Conservation (phyloP, 345 rosid species). For the Xanthoceras sorbifolium region DNA sequence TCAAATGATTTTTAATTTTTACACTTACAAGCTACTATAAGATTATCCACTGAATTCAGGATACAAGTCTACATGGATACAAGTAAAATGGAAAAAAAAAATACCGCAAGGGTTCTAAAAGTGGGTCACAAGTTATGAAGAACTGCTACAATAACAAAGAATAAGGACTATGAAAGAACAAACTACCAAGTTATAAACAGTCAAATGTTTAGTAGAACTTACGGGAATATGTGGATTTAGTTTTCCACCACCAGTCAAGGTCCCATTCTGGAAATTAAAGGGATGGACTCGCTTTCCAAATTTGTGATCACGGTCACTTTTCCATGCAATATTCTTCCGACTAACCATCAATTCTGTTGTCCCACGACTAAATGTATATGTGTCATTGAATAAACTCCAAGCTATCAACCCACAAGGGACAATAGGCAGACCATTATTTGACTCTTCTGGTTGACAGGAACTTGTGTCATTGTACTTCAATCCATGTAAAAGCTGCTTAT, state of each 20-base stretch:
- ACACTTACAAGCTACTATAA: not conserved
- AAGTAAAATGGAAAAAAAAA: not conserved
- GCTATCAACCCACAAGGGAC: constrained; percentile 85
- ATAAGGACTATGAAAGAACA: not conserved
- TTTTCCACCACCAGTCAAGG: constrained; percentile 71
- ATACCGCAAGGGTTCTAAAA: not conserved
- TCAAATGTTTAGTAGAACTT: constrained; percentile 24
- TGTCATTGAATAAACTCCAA: constrained; percentile 91
- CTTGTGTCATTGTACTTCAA: constrained; percentile 45
- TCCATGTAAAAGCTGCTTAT: constrained; percentile 70
- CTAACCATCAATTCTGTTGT: constrained; percentile 43
- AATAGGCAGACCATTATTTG: constrained; percentile 54
- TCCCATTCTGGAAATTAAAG: constrained; percentile 75
- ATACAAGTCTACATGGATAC: not conserved
- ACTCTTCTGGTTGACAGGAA: constrained; percentile 71
- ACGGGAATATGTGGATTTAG: constrained; percentile 66
- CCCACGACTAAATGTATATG: constrained; percentile 56
- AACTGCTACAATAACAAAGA: not conserved
- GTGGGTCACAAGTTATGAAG: not conserved
- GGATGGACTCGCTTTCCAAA: constrained; percentile 82
- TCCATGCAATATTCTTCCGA: constrained; percentile 74
- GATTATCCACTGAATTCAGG: not conserved
- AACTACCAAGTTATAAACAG: not conserved
- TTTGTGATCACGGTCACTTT: constrained; percentile 77
- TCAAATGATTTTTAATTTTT: not conserved